Base-by-base conservation (phyloP, 1,139 yeast species). In the Debaryomyces subglobosus region DNA sequence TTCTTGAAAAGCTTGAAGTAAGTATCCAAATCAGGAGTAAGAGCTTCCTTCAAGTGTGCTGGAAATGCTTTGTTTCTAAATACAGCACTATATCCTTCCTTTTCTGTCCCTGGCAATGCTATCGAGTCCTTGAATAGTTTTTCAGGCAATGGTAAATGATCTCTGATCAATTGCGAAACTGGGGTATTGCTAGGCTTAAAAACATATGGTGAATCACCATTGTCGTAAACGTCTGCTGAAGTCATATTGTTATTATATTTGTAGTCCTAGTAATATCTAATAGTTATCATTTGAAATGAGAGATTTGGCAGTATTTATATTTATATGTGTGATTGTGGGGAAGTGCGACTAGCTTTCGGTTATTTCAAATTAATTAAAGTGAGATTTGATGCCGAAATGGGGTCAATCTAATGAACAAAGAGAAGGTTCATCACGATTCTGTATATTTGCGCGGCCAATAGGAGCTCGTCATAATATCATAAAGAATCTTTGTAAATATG, bases 41-140 rank as follows among this genome's bases (percentile, higher is more conserved):
- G 35, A 16, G 54, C 62, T 10, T 52, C 53, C 52, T 71, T 72
- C 38, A 62, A 47, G 3, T 53, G 52, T 18, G 53, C 53, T 15
- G 69, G 64, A 34, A 57, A 57, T 24, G 63, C 62, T 9, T 52
- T 50, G 53, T 70, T 72, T 39, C 78, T 56, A 57, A 67, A 74
- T 40, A 72, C 62, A 10, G 64, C 58, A 10, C 75, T 67, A 49
- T 51, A 67, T 1, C 75, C 77, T 1, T 53, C 58, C 27, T 56
- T 54, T 25, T 55, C 66, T 12, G 75, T 60, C 2, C 72, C 73
- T 1, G 68, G 64, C 16, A 72, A 49, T 4, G 71, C 61, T 5
- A 63, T 58, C 1, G 76, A 57, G 12, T 49, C 37, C 27, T 53
- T 45, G 40, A 49, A 44, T 3, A 47, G 44, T 9, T 52, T 50